Percentiles rank a stretch among this genome's conserved stretches.
phyloP scores from a whole-genome alignment of 352 stramenopile genomes.

The Plasmopara muralis region DNA sequence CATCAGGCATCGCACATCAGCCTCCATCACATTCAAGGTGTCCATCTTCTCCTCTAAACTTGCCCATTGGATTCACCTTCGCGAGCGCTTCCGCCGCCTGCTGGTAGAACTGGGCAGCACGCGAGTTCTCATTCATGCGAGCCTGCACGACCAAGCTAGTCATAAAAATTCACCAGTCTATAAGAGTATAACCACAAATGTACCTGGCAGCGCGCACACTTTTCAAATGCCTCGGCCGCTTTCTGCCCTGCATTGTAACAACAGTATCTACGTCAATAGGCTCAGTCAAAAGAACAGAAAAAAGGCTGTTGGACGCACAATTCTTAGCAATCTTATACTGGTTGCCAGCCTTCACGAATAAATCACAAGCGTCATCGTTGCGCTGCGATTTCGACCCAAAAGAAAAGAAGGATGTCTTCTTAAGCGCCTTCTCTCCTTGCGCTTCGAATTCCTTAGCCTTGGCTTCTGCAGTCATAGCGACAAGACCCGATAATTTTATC shows the following conservation, averaged over 20 bases:
- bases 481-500: not conserved
- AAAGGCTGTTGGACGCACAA: conserved; percentile 27
- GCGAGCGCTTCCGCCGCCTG: conserved; percentile 65
- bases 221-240: conserved; percentile 63
- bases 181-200: not conserved
- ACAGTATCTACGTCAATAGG: conserved; percentile 23
- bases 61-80: conserved; percentile 75
- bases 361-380: conserved; percentile 94
- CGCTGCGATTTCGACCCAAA: conserved; percentile 91
- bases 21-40: not conserved
- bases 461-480: conserved; percentile 60
- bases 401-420: conserved; percentile 95
- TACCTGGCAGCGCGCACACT: conserved; percentile 82
- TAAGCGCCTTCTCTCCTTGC: conserved; percentile 85
- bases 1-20: not conserved
- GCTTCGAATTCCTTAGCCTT: conserved; percentile 71
- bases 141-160: conserved; percentile 31
- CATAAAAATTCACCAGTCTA: conserved; percentile 18
- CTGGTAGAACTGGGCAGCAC: conserved; percentile 83
- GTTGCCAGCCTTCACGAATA: conserved; percentile 93
- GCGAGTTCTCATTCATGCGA: conserved; percentile 73
- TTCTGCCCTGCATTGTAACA: conserved; percentile 53
- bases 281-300: not conserved
- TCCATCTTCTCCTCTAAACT: not conserved
- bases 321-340: conserved; percentile 96